These are phyloP conservation scores for Stagonosporopsis rhizophila DNA, from an alignment of 2,329 filamentous ascomycete genomes.

Conservation along the genomic window DNA sequence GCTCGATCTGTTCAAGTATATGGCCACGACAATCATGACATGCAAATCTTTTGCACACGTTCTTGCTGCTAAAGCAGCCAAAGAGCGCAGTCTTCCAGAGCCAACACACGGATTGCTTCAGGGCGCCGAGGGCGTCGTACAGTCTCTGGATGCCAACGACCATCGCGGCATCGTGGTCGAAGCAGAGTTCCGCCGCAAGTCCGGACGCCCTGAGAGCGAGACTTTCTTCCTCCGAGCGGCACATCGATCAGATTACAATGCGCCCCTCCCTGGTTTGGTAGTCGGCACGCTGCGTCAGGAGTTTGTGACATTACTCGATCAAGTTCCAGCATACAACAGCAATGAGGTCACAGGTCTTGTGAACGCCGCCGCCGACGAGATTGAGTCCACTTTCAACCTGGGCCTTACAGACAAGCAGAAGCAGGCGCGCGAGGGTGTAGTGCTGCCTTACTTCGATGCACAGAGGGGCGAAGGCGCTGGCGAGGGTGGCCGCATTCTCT, in stretches of 20 bases:
- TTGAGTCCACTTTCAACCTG: constrained; percentile 78
- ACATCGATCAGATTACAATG: constrained; percentile 26
- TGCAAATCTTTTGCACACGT: constrained; percentile 77
- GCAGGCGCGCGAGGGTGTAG: constrained; percentile 83
- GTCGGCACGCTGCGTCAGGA: constrained; percentile 55
- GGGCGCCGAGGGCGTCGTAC: constrained; percentile 77
- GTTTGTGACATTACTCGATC: constrained; percentile 70
- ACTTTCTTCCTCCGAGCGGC: constrained; percentile 61
- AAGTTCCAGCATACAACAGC: constrained; percentile 63
- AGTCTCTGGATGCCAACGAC: constrained; percentile 67
- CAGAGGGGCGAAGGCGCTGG: constrained; percentile 75
- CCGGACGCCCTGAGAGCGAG: constrained; percentile 78
- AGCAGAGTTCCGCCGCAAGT: constrained; percentile 86
- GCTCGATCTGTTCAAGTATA: constrained; percentile 76
- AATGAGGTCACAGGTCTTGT: constrained; percentile 18
- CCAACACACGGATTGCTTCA: constrained; percentile 82
- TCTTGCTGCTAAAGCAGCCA: constrained; percentile 75
- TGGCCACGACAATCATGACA: constrained; percentile 86
- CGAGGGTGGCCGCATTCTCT: constrained; percentile 90
- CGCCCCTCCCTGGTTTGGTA: constrained; percentile 16
- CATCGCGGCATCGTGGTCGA: constrained; percentile 72
- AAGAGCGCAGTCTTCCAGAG: constrained; percentile 74
- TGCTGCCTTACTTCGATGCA: constrained; percentile 95
- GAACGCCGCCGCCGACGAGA: constrained; percentile 43
- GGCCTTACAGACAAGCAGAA: constrained; percentile 90